Base-by-base conservation (phyloP, 768 basidiomycete genomes). In the Suillus ampliporus region DNA sequence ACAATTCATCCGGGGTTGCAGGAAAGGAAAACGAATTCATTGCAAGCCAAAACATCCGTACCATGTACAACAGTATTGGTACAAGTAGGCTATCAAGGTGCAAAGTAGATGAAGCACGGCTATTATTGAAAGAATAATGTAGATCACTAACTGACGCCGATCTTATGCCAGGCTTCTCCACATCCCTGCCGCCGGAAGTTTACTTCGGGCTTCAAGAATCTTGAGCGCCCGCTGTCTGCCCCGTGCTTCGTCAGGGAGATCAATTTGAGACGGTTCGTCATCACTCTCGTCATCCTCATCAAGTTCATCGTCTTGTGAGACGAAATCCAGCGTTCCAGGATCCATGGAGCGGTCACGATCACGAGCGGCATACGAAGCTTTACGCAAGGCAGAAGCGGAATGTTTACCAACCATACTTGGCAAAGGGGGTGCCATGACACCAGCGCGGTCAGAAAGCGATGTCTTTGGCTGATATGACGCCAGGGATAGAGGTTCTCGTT, bases 121-220 rank as follows among this genome's bases (percentile, higher is more conserved):
- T 67, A 71, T 73, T 73, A 70, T 61, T 68, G 67, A 73, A 72
- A 67, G 57, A 78, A 73, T 72, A 71, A 75, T 62, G 64, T 73
- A 75, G 61, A 51, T 51, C 48, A 58, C 47, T 44, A 54, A 50
- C 52, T 34, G 64, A 66, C 57, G 34, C 54, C 64, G 66, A 62
- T 51, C 61, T 72, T 63, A 82, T 43, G 87, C 90, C 68, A 93
- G 77, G 78, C 91, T 93, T 69, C 90, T 82, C 90, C 90, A 93
- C 90, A 92, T 92, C 41, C 90, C 88, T 61, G 82, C 83, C 63
- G 82, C 83, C 2, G 91, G 91, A 28, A 92, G 65, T 73, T 85
- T 82, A 66, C 84, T 89, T 54, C 90, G 83, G 23, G 85, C 85
- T 71, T 92, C 83, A 57, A 93, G 76, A 56, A 94, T 94, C 76